Base-by-base conservation (phyloP, 108 stramenopile species). In the Skeletonema potamos region DNA sequence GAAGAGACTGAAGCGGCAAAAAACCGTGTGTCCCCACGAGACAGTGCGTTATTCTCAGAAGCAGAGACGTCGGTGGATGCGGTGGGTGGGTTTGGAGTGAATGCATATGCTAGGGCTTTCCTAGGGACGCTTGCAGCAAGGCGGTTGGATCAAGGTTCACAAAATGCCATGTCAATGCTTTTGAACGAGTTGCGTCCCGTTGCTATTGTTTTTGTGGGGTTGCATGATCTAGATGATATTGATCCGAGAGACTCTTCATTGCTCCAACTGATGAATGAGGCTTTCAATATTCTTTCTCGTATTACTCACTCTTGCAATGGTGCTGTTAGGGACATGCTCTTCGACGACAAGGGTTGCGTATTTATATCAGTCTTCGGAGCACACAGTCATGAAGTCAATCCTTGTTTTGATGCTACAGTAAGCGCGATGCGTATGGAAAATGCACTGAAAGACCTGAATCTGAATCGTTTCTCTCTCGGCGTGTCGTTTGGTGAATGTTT, bases 281-380 rank as follows among this genome's bases (percentile, higher is more conserved):
- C 62, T 26, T 81, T 81, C 51, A 72, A 76, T 27, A 76, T 70
- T 28, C 55, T 81, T n/a, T 81, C 80, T 58, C 74, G 80, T 20
- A 81, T 81, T 41, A 81, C 80, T 13, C 75, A 81, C 33, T 66
- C 74, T 18, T 81, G 80, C 70, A 74, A 81, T 55, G 80, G 80
- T n/a, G 80, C 80, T 17, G 80, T 81, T 12, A 58, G 78, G 51
- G 83, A 84, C 48, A 80, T 84, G 74, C 51, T 79, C 3, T 84
- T 81, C 32, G 83, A 84, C 43, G 83, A 84, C 68, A 84, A 84
- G 79, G 83, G 83, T 1, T 84, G 83, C 54, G 79, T 79, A 27
- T 84, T 84, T 60, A 84, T 84, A 44, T 79, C 83, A 5, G 75
- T 84, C 26, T 84, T 84, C 43, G 83, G 83, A 11, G 83, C 83